Conservation (phyloP, 129 eudicot genomes). For the Escallonia rubra region DNA sequence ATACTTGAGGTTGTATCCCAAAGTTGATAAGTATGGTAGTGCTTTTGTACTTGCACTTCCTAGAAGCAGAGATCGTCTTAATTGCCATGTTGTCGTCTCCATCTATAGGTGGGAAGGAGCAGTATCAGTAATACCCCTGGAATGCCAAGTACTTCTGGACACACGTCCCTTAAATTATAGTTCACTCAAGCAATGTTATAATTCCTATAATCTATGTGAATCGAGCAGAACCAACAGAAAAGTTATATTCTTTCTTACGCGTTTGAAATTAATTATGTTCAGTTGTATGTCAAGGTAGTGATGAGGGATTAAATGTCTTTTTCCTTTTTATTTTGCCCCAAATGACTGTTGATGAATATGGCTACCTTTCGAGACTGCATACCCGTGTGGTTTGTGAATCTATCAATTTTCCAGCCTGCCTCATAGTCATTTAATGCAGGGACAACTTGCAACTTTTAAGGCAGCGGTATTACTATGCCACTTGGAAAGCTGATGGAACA, state of each 20-base stretch:
- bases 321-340: too few relatives aligned
- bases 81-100: not conserved
- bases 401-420: not conserved
- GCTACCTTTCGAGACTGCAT: not conserved
- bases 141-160: not conserved
- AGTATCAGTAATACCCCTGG: too few relatives aligned
- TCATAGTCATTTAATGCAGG: slow-evolving; percentile 16
- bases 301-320: too few relatives aligned
- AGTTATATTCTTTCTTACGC: not conserved
- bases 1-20: not conserved
- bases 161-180: not conserved
- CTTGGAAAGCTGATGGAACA: slow-evolving; percentile 82
- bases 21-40: not conserved
- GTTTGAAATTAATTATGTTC: not conserved
- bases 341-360: too few relatives aligned
- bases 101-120: too few relatives aligned
- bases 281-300: not conserved
- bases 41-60: not conserved
- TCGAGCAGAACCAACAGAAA: too few relatives aligned
- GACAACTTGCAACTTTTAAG: slow-evolving; percentile 55
- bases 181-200: not conserved
- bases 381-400: not conserved
- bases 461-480: slow-evolving; percentile 69
- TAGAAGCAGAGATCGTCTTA: not conserved
- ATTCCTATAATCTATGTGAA: too few relatives aligned